Evolutionary conservation across 805 yeast species (phyloP).

Genomic region (Saturnispora quitensis): DNA sequence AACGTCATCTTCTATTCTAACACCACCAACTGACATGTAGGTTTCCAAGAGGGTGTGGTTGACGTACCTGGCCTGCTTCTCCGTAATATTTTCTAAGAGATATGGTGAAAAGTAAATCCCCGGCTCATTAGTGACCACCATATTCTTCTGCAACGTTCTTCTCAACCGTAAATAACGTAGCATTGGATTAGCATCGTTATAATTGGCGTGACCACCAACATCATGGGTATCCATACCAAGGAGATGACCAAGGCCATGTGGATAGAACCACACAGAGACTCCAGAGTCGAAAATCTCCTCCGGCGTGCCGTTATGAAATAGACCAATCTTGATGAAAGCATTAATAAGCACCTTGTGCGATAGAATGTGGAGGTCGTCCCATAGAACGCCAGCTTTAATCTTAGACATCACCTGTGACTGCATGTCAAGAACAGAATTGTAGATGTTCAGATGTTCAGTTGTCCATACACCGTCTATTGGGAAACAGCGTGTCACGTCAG

Average conservation of each 20-base stretch:
- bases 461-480: slow-evolving; percentile 89
- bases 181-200: slow-evolving; percentile 72
- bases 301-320: slow-evolving; percentile 49
- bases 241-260: slow-evolving; percentile 93
- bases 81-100: slow-evolving; percentile 40
- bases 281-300: slow-evolving; percentile 63
- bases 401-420: slow-evolving; percentile 60
- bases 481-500: slow-evolving; percentile 92
- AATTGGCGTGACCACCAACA: slow-evolving; percentile 83
- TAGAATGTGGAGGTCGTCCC: slow-evolving; percentile 78
- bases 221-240: slow-evolving; percentile 96
- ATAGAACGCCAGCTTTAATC: slow-evolving; percentile 71
- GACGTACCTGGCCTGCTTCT: slow-evolving; percentile 46
- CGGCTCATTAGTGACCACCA: slow-evolving; percentile 93
- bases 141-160: slow-evolving; percentile 57
- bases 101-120: slow-evolving; percentile 88
- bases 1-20: slow-evolving; percentile 90
- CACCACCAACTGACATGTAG: slow-evolving; percentile 92
- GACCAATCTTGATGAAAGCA: slow-evolving; percentile 63
- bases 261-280: slow-evolving; percentile 73
- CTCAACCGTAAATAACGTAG: slow-evolving; percentile 73
- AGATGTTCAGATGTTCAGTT: slow-evolving; percentile 74
- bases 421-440: slow-evolving; percentile 75
- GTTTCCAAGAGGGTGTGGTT: slow-evolving; percentile 57
- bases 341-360: slow-evolving; percentile 74